These are phyloP conservation scores for Solanum arcanum DNA, from an alignment of 257 asterid species.

Conservation along the genomic window DNA sequence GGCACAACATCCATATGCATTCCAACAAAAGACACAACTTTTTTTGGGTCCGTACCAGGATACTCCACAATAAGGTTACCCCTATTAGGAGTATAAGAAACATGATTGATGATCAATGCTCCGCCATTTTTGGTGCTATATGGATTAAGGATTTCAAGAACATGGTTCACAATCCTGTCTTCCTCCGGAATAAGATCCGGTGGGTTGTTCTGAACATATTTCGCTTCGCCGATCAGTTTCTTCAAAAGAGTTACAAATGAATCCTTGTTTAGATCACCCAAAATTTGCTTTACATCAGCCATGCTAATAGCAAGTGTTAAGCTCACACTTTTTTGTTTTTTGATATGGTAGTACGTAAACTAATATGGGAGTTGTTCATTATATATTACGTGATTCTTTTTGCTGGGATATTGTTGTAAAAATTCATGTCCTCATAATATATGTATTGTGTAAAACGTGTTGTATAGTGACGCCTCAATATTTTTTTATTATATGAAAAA, in stretches of 20 bases:
- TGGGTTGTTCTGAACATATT: slow-evolving; percentile 87
- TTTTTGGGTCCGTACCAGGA: slow-evolving; percentile 74
- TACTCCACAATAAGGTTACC: slow-evolving; percentile 91
- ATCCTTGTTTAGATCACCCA: slow-evolving; percentile 67
- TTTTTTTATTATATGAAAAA: too few relatives aligned
- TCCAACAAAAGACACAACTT: slow-evolving; percentile 77
- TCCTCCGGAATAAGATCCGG: slow-evolving; percentile 93
- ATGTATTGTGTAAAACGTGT: too few relatives aligned
- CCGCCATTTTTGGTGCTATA: slow-evolving; percentile 68
- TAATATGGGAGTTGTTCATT: neutral
- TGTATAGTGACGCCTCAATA: too few relatives aligned
- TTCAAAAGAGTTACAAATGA: slow-evolving; percentile 50
- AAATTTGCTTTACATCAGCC: slow-evolving; percentile 28
- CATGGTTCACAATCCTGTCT: slow-evolving; percentile 75
- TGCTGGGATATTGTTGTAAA: too few relatives aligned
- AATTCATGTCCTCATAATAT: too few relatives aligned
- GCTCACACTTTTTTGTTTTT: neutral
- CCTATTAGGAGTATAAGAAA: slow-evolving; percentile 68
- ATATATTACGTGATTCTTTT: too few relatives aligned
- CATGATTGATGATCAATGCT: slow-evolving; percentile 67
- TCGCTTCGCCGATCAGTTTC: slow-evolving; percentile 79
- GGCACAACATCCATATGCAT: slow-evolving; percentile 99
- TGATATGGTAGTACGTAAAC: too few relatives aligned
- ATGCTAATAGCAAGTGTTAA: slow-evolving; percentile 1
- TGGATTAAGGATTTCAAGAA: slow-evolving; percentile 62